A percentile compares a stretch with the other conserved stretches of the same genome.
Evolutionary conservation across 2,329 filamentous ascomycete genomes (phyloP).

Genomic region (Sporothrix pallida): DNA sequence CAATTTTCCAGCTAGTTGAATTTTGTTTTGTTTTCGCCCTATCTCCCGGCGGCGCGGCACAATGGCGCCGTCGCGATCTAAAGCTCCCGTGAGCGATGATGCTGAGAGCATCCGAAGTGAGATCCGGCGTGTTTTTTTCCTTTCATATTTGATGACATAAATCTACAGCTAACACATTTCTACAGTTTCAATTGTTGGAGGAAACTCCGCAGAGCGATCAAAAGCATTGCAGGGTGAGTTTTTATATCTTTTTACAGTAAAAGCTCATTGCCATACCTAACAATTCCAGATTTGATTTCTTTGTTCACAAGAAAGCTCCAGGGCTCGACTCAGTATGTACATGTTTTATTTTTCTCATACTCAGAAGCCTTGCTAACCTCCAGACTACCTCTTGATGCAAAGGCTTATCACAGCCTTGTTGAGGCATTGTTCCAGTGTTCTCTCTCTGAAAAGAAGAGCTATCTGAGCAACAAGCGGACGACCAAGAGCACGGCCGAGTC

Average conservation of each 20-base stretch:
- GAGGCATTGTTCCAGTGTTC: constrained; percentile 77
- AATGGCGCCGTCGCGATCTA: constrained; percentile 36
- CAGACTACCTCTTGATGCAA: constrained; percentile 64
- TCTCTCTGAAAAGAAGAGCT: constrained; percentile 69
- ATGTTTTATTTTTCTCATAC: neutral
- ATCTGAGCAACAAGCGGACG: constrained; percentile 58
- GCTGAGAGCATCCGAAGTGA: constrained; percentile 38
- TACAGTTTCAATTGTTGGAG: constrained; percentile 37
- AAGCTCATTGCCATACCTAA: constrained; percentile 15
- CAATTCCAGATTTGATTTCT: constrained; percentile 36
- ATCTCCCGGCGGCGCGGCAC: constrained; percentile 9
- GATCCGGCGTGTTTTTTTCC: neutral
- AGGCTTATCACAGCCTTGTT: constrained; percentile 79
- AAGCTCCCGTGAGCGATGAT: constrained; percentile 32
- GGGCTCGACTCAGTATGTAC: constrained; percentile 36
- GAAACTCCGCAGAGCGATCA: constrained; percentile 36
- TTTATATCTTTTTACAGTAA: neutral
- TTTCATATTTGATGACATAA: neutral
- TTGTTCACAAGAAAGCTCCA: constrained; percentile 38
- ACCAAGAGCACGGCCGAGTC: constrained; percentile 56
- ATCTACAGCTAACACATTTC: neutral
- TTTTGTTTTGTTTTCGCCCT: constrained; percentile 3
- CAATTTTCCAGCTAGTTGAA: neutral
- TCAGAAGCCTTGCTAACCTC: neutral
- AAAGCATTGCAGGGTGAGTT: constrained; percentile 38